Base-by-base conservation (phyloP, 2,329 filamentous ascomycete species). In the Alternaria consortialis region DNA sequence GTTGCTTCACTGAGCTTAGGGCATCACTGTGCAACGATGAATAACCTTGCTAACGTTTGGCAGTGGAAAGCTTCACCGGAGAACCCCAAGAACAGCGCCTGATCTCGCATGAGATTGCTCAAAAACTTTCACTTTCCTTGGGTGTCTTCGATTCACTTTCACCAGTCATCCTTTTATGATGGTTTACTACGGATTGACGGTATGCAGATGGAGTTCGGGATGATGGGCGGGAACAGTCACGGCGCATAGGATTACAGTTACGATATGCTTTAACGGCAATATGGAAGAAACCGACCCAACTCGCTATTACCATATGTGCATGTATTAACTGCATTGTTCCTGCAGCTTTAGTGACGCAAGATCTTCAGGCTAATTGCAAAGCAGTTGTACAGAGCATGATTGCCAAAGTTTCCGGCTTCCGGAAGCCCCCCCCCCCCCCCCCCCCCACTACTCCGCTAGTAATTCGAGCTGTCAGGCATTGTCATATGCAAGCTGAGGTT, bases 61-160 rank as follows among this genome's bases (percentile, higher is more conserved):
- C 67, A 78, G 76, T 78, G 76, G 76, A 78, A 77, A 57, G 64
- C 65, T 13, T 68, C 73, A n/a, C 55, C 70, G 5, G 71, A 78
- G 69, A 78, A 78, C 59, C 76, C 76, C 29, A 78, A 77, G 67
- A 77, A 77, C 64, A 61, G 53, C 42, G 60, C 65, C 46, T 71
- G 65, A 44, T 12, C 29, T 13, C n/a, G n/a, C 7, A 4, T 56
- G 23, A 25, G 17, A 7, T 29, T 17, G 39, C 31, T 6, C 15
- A 12, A 6, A 7, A 7, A n/a, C 25, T 31, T 58, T 20, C 11
- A 32, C 25, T 58, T 51, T 27, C 40, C 7, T 36, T 13, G 20
- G 12, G 6, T 29, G 5, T 51, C 20, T 52, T 3, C 31, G 13
- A 27, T 39, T 55, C 17, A 42, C 43, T 29, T 56, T 36, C 36